phyloP scores from a whole-genome alignment of 495 filamentous ascomycete genomes.

The Penicillium waksmanii region DNA sequence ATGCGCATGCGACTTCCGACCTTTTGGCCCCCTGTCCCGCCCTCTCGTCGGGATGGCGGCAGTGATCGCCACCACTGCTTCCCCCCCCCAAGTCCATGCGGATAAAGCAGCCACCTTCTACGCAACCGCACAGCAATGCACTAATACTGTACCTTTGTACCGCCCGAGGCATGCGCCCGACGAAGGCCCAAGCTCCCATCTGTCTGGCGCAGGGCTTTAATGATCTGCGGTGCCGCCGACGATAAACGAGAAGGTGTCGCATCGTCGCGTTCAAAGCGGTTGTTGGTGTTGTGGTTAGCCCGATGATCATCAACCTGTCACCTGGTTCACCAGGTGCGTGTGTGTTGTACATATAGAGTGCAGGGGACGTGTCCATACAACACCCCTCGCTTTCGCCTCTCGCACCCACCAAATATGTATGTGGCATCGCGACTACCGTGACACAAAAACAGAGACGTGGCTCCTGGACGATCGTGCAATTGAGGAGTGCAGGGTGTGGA shows the following conservation, averaged over 20 bases:
- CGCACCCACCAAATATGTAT: not conserved
- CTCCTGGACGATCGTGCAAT: not conserved
- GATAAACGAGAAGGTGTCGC: not conserved
- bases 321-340: not conserved
- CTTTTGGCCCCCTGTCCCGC: not conserved
- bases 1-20: not conserved
- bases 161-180: not conserved
- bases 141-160: not conserved
- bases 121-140: not conserved
- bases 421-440: no score
- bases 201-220: not conserved
- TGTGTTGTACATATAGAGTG: not conserved
- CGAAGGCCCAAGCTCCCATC: constrained; percentile 1
- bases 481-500: not conserved
- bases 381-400: not conserved
- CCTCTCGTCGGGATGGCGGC: not conserved
- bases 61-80: not conserved
- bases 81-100: not conserved
- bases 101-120: not conserved
- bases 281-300: not conserved
- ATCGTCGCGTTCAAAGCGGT: not conserved
- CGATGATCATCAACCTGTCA: not conserved
- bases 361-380: not conserved
- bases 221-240: not conserved
- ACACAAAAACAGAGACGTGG: not conserved